Percentiles rank a stretch among this genome's conserved stretches.
Evolutionary conservation across 148 eudicot species (phyloP).

Genomic region (Rhododendron simsii): DNA sequence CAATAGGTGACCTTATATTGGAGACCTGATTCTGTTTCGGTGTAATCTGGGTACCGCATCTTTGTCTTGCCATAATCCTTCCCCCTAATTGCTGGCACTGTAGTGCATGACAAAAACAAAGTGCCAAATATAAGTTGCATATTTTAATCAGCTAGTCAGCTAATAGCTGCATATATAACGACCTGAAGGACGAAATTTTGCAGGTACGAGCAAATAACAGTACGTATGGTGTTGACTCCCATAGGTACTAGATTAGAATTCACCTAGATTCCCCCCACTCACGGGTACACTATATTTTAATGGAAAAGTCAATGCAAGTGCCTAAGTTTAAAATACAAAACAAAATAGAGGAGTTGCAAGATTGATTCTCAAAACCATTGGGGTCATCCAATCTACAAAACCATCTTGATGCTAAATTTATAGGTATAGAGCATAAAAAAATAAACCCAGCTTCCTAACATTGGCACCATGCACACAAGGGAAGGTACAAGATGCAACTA

Average conservation of each 20-base stretch:
- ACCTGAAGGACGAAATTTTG: neutral
- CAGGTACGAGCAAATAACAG: neutral
- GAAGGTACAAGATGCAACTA: neutral
- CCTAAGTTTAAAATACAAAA: neutral
- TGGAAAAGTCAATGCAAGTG: neutral
- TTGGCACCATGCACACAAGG: neutral
- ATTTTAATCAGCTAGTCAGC: slow-evolving; percentile 14
- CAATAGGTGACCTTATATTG: slow-evolving; percentile 70
- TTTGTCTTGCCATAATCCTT: slow-evolving; percentile 96
- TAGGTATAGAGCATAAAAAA: neutral
- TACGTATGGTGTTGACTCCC: neutral
- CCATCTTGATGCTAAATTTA: neutral
- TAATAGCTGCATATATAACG: neutral
- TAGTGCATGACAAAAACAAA: slow-evolving; percentile 22
- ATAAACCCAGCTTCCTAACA: neutral
- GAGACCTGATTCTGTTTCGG: slow-evolving; percentile 75
- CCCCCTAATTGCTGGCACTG: slow-evolving; percentile 96
- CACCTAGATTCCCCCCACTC: neutral
- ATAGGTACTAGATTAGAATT: neutral
- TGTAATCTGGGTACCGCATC: slow-evolving; percentile 92
- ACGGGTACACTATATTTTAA: neutral
- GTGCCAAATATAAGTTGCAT: slow-evolving; percentile 16
- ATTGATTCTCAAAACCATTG: neutral
- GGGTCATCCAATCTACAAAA: neutral
- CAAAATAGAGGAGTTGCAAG: slow-evolving; percentile 3